Percentiles rank a stretch among this genome's conserved stretches.
Evolutionary conservation across 805 yeast species (phyloP).

Genomic region (Candida taoyuanica): DNA sequence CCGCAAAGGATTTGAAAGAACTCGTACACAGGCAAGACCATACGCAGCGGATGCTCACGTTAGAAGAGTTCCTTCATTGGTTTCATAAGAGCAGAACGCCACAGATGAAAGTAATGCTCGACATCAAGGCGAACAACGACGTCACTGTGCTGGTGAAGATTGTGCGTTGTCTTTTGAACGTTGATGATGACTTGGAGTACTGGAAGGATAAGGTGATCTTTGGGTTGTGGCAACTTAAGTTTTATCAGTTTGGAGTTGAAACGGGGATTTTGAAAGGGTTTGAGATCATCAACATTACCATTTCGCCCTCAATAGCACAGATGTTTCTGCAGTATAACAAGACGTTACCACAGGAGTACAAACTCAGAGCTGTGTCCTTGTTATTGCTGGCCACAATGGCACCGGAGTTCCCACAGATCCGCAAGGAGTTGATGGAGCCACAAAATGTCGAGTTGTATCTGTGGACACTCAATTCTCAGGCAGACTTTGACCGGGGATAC

Average conservation of each 20-base stretch:
- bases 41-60: conserved; percentile 37
- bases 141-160: conserved; percentile 39
- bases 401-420: conserved; percentile 27
- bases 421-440: conserved; percentile 28
- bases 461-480: conserved; percentile 48
- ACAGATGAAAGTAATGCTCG: conserved; percentile 39
- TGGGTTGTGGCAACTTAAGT: conserved; percentile 50
- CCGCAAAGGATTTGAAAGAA: conserved; percentile 32
- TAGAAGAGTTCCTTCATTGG: conserved; percentile 38
- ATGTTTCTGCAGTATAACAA: conserved; percentile 34
- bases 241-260: conserved; percentile 38
- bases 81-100: conserved; percentile 21
- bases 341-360: conserved; percentile 35
- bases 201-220: conserved; percentile 45
- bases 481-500: conserved; percentile 34
- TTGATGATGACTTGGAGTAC: conserved; percentile 34
- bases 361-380: conserved; percentile 53
- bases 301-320: conserved; percentile 31
- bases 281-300: conserved; percentile 32
- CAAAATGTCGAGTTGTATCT: conserved; percentile 36
- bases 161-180: conserved; percentile 31
- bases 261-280: conserved; percentile 35
- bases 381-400: conserved; percentile 43
- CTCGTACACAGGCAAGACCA: conserved; percentile 32
- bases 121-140: conserved; percentile 45